A percentile compares a stretch with the other conserved stretches of the same genome.
Evolutionary conservation across 2,329 filamentous ascomycete species (phyloP).

Genomic region (Aspergillaceae sp.): DNA sequence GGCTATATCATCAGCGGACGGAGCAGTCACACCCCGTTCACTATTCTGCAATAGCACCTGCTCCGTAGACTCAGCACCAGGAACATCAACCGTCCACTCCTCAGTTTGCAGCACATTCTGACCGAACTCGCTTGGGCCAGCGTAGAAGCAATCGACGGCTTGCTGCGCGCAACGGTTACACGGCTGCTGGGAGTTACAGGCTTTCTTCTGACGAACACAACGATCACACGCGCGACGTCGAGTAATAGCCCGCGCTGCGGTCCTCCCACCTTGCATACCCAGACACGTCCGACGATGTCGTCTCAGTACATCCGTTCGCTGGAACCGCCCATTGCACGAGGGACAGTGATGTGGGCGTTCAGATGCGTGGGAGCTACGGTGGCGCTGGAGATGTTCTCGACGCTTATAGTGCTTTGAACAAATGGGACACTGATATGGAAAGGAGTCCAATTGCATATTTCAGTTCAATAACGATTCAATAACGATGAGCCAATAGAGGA

Average conservation of each 20-base stretch:
- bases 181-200: background rate
- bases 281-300: conserved; percentile 26
- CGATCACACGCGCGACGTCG: conserved; percentile 27
- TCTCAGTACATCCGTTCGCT: conserved; percentile 31
- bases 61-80: too few relatives aligned
- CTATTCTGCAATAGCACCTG: too few relatives aligned
- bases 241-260: background rate
- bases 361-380: conserved; percentile 24
- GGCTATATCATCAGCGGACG: too few relatives aligned
- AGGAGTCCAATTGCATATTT: background rate
- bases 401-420: conserved; percentile 31
- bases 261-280: conserved; percentile 9
- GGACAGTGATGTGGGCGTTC: conserved; percentile 25
- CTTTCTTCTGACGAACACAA: conserved; percentile 29
- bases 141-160: conserved; percentile 3
- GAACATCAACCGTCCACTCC: too few relatives aligned
- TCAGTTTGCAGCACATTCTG: too few relatives aligned
- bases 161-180: conserved; percentile 2
- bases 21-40: too few relatives aligned
- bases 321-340: conserved; percentile 25
- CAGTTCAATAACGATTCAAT: background rate
- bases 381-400: conserved; percentile 30
- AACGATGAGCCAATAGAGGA: background rate
- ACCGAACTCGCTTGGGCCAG: too few relatives aligned
- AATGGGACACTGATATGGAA: conserved; percentile 19